phyloP scores from a whole-genome alignment of 2,329 filamentous ascomycete genomes.

The Xylaria sp. region DNA sequence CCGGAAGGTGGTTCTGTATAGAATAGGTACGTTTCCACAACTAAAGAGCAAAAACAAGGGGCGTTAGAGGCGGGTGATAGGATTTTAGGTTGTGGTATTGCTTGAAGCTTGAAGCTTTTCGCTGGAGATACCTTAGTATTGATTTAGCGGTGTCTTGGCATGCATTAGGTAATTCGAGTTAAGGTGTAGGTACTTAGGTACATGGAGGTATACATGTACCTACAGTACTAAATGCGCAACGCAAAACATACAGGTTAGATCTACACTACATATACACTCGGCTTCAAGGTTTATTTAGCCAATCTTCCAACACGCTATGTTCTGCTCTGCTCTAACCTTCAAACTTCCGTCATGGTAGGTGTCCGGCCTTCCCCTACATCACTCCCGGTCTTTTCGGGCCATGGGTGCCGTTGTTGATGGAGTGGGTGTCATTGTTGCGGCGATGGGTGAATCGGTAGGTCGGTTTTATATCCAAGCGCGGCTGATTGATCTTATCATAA shows the following conservation, averaged over 20 bases:
- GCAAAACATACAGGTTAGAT: too few relatives aligned
- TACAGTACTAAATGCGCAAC: too few relatives aligned
- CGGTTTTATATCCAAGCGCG: background rate
- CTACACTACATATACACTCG: too few relatives aligned
- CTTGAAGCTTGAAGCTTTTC: conserved; percentile 26
- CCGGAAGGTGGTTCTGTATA: conserved; percentile 36
- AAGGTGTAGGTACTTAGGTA: background rate
- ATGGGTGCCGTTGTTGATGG: background rate
- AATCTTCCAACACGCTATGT: too few relatives aligned
- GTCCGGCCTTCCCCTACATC: background rate
- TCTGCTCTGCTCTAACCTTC: too few relatives aligned
- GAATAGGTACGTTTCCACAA: conserved; percentile 10
- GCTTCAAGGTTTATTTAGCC: too few relatives aligned
- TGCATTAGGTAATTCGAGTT: conserved; percentile 11
- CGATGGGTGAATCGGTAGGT: background rate
- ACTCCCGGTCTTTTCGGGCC: too few relatives aligned
- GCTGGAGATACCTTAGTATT: background rate
- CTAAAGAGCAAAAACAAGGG: background rate
- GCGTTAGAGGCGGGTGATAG: background rate
- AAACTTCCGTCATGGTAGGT: background rate
- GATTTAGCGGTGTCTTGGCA: conserved; percentile 27
- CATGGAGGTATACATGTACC: too few relatives aligned
- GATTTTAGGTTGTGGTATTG: background rate
- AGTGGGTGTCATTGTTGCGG: background rate
- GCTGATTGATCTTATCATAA: background rate